These are phyloP conservation scores for Erigeron philadelphicus DNA, from an alignment of 140 eudicot genomes.

Conservation along the genomic window DNA sequence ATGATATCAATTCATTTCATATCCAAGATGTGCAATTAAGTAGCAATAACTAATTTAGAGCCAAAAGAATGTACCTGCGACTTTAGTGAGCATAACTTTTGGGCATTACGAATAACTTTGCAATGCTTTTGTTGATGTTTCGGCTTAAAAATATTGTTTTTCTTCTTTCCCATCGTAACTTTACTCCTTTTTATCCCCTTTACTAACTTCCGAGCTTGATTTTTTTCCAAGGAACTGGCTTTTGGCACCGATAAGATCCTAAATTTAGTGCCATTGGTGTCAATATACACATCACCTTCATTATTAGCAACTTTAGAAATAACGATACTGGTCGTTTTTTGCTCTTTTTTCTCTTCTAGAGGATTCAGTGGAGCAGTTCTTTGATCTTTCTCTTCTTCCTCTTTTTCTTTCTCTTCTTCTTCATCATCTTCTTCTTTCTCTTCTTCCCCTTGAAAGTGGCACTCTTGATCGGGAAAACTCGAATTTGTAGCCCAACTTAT, in stretches of 20 bases:
- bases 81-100: conserved; percentile 31
- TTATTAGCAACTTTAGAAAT: conserved; percentile 33
- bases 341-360: conserved; percentile 28
- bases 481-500: conserved; percentile 69
- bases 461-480: conserved; percentile 38
- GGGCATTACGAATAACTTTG: conserved; percentile 32
- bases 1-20: not conserved
- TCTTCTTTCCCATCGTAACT: conserved; percentile 40
- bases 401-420: not conserved
- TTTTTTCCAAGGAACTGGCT: conserved; percentile 18
- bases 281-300: conserved; percentile 75
- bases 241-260: conserved; percentile 58
- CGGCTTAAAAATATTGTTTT: conserved; percentile 29
- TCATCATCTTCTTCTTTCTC: conserved; percentile 21
- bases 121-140: conserved; percentile 42
- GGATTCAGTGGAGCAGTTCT: not conserved
- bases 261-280: conserved; percentile 72
- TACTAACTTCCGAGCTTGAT: conserved; percentile 25
- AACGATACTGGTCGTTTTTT: conserved; percentile 10
- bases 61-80: conserved; percentile 37
- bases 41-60: not conserved
- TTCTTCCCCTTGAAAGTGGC: conserved; percentile 33
- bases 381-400: conserved; percentile 16
- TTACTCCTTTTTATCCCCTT: conserved; percentile 46
- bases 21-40: not conserved